Evolutionary conservation across 2,329 filamentous ascomycete species (phyloP).

Genomic region (Pseudogymnoascus sp.): DNA sequence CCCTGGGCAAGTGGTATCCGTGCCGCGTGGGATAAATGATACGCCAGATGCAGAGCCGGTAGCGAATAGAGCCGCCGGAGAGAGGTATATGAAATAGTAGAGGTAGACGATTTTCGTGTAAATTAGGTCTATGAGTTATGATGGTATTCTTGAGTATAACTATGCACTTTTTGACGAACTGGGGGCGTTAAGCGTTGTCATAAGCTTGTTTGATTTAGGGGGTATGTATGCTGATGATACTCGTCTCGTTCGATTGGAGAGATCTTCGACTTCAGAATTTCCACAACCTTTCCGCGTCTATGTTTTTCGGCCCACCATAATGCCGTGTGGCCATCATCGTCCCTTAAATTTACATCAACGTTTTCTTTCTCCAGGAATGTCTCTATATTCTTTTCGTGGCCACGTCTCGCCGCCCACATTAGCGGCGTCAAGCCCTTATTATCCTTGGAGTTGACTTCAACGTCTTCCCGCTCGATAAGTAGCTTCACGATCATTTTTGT

Average conservation of each 20-base stretch:
- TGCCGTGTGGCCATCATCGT: not conserved
- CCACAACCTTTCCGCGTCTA: not conserved
- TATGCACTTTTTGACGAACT: not conserved
- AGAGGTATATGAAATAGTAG: too few relatives aligned
- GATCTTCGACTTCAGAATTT: not conserved
- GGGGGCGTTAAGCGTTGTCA: not conserved
- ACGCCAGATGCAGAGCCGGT: too few relatives aligned
- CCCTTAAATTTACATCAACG: conserved; percentile 4
- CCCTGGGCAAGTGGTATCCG: too few relatives aligned
- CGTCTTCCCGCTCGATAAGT: not conserved
- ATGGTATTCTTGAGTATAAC: not conserved
- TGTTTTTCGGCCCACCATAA: not conserved
- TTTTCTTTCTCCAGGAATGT: not conserved
- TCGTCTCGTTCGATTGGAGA: not conserved
- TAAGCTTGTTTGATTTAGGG: not conserved
- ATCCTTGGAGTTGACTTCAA: not conserved
- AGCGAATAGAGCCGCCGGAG: too few relatives aligned
- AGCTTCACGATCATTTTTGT: not conserved
- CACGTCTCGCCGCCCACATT: not conserved
- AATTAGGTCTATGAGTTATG: too few relatives aligned
- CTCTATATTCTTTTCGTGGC: not conserved
- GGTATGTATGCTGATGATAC: not conserved
- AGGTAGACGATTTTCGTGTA: too few relatives aligned
- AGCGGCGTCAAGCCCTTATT: conserved; percentile 3
- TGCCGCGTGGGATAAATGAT: too few relatives aligned